Base-by-base conservation (phyloP, 2,329 filamentous ascomycete genomes). In the Ophiognomonia clavigignenti-juglandacearum region DNA sequence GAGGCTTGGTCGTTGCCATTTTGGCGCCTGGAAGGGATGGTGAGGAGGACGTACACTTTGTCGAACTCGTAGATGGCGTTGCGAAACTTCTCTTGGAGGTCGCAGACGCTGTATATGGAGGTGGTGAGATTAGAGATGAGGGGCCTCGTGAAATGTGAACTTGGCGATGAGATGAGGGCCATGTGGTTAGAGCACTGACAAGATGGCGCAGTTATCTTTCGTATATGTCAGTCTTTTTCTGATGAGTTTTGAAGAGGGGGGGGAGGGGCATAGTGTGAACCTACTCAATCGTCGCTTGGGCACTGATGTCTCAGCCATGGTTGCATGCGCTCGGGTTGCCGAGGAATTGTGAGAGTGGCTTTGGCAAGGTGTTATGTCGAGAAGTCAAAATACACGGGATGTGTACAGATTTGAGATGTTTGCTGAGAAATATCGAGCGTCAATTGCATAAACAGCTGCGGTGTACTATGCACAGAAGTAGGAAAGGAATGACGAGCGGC, bases 1-100 rank as follows among this genome's bases (percentile, higher is more conserved):
- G n/a, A n/a, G n/a, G 50, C 40, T 11, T 36, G 43, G 29, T 16
- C 20, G 39, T 32, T 5, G n/a, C n/a, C 29, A 5, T 19, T 23
- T 4, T 6, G 18, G 16, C 22, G 4, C 2, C 13, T 24, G 18
- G 11, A 37, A 42, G 26, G 22, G 35, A 22, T 31, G 26, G 13
- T 13, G 18, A 16, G 11, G 14, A 27, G 10, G 9, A 62, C 71
- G 50, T 73, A 88, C 83, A 96, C 78, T 63, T 86, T 89, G 54
- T 88, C 80, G 62, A 91, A 96, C 62, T 95, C 84, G 69, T 85
- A 80, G 59, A 97, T 96, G 47, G 83, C 85, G 8, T 74, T 73
- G 52, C 88, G 80, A 69, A 97, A 97, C 66, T 90, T 95, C 57
- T 96, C 92, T 70, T 97, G 92, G 54, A 97, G 75, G 62, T 97